Conservation (phyloP, 73 alveolate species). For the Symbiodinium natans region DNA sequence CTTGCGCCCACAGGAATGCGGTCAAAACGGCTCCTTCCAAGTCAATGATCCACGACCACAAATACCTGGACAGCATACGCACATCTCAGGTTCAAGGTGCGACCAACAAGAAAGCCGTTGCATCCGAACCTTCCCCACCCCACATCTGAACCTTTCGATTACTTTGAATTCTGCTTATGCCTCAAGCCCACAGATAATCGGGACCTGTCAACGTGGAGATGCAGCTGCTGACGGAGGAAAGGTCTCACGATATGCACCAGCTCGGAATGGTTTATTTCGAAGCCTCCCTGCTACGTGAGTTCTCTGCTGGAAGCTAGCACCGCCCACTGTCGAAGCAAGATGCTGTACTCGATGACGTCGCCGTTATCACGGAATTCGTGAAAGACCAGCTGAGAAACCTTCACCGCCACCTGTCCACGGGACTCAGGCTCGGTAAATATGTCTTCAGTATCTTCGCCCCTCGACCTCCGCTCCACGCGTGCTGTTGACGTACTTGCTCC, state of each 20-base stretch:
- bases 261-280: background rate
- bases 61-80: background rate
- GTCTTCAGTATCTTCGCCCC: background rate
- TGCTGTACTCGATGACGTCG: slow-evolving; percentile 71
- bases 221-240: no score
- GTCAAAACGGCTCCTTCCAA: slow-evolving; percentile 9
- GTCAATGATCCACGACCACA: slow-evolving; percentile 59
- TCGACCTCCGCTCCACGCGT: slow-evolving; percentile 31
- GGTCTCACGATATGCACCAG: no score
- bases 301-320: background rate
- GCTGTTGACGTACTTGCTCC: slow-evolving; percentile 37
- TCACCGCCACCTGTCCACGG: slow-evolving; percentile 29
- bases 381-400: slow-evolving; percentile 41
- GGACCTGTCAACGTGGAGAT: no score
- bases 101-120: no score
- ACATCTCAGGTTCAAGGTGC: background rate
- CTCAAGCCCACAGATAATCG: no score
- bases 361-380: slow-evolving; percentile 76
- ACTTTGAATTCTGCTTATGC: no score
- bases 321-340: background rate
- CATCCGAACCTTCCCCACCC: no score
- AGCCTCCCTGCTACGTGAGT: no score
- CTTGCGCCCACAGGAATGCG: no score
- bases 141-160: no score
- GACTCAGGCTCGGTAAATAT: no score